Percentiles rank a stretch among this genome's conserved stretches.
These are phyloP conservation scores for Massarina eburnea DNA, from an alignment of 2,329 filamentous ascomycete genomes.

Conservation along the genomic window DNA sequence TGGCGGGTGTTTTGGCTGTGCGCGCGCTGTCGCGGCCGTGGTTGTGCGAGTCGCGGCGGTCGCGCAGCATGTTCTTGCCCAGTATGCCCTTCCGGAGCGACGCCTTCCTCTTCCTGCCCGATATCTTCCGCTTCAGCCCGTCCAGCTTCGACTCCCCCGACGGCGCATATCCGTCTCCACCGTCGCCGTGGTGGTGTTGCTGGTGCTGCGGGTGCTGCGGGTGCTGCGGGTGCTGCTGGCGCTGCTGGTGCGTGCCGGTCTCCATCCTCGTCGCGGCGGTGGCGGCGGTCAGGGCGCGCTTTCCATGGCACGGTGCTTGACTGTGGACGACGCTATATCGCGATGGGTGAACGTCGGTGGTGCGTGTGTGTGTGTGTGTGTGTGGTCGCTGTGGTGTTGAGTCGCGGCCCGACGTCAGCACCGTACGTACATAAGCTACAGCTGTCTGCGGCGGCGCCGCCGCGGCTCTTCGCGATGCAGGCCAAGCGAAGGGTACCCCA, in stretches of 20 bases:
- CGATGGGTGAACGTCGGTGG: background rate
- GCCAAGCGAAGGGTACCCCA: no score
- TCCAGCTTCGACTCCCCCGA: no score
- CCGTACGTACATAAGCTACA: no score
- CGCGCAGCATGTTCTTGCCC: constrained; percentile 66
- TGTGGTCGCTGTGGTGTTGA: no score
- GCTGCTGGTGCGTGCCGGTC: background rate
- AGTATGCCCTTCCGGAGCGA: constrained; percentile 85
- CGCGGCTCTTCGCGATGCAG: no score
- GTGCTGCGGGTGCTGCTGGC: no score
- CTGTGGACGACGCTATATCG: background rate
- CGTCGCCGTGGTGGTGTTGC: no score
- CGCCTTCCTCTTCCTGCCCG: constrained; percentile 70
- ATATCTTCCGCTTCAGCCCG: constrained; percentile 52
- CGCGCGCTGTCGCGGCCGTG: no score
- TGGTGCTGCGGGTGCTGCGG: no score
- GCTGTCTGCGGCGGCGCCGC: no score
- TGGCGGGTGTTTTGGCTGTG: constrained; percentile 11
- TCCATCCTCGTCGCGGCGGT: constrained; percentile 1
- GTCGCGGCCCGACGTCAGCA: no score
- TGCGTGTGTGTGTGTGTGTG: background rate
- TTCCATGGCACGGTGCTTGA: constrained; percentile 1
- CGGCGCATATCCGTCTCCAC: background rate
- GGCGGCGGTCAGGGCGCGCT: background rate
- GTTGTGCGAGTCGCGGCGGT: no score